Evolutionary conservation across 371 early-diverging fungal species (phyloP).

Genomic region (Umbelopsis sp.): DNA sequence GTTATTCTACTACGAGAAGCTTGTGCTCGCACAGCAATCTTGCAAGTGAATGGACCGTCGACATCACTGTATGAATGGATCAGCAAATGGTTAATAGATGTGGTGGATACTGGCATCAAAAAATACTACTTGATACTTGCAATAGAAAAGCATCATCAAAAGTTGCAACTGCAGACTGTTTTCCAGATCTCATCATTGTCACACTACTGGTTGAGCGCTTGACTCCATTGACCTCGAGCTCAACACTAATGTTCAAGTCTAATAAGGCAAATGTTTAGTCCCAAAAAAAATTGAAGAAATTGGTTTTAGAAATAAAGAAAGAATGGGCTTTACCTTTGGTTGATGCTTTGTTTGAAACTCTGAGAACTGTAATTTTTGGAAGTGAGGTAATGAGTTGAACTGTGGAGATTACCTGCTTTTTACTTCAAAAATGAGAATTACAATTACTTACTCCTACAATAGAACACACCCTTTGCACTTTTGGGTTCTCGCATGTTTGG

Average conservation of each 20-base stretch:
- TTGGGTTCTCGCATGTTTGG: neutral
- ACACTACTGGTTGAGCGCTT: conserved; percentile 29
- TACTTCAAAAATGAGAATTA: neutral
- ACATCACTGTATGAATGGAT: conserved; percentile 25
- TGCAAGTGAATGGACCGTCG: conserved; percentile 29
- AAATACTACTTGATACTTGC: conserved; percentile 21
- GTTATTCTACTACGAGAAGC: conserved; percentile 8
- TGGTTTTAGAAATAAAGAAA: neutral
- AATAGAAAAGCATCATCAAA: conserved; percentile 45
- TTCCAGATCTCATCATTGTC: conserved; percentile 32
- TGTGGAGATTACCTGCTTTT: neutral
- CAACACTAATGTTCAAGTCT: conserved; percentile 32
- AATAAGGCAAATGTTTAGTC: neutral
- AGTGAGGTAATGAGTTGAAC: neutral
- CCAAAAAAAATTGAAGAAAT: no score
- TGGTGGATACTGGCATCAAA: neutral
- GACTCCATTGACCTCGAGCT: conserved; percentile 35
- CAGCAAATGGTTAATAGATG: neutral
- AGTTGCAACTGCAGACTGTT: conserved; percentile 30
- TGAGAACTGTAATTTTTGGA: neutral
- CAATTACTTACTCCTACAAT: neutral
- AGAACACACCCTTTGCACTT: neutral
- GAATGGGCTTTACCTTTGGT: neutral
- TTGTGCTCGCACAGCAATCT: conserved; percentile 33
- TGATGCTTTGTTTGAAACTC: neutral